phyloP scores from a whole-genome alignment of 352 stramenopile species.

The Phytophthora aleatoria region DNA sequence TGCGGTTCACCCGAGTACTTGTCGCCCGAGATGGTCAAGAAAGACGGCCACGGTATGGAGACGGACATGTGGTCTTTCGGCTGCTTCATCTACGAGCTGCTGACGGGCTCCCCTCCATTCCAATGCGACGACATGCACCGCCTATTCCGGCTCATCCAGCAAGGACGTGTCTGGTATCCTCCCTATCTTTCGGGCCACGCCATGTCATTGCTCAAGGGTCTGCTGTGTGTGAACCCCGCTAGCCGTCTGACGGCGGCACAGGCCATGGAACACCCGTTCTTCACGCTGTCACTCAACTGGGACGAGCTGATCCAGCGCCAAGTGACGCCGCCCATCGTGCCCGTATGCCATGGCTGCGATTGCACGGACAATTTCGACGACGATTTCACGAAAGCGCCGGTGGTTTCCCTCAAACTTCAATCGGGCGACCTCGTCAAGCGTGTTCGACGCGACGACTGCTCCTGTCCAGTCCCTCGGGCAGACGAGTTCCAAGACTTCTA shows the following conservation, averaged over 20 bases:
- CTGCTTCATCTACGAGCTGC: conserved; percentile 85
- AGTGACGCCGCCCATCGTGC: conserved; percentile 66
- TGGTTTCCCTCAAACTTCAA: conserved; percentile 50
- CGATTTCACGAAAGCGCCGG: conserved; percentile 73
- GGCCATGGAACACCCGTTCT: conserved; percentile 80
- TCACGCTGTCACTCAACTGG: conserved; percentile 68
- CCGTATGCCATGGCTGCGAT: conserved; percentile 54
- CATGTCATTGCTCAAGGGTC: conserved; percentile 53
- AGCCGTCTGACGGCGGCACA: conserved; percentile 59
- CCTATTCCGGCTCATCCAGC: conserved; percentile 70
- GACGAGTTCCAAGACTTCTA: conserved; percentile 48
- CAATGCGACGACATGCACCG: conserved; percentile 62
- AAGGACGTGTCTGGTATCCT: conserved; percentile 72
- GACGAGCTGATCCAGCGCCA: conserved; percentile 66
- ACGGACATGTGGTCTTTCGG: conserved; percentile 90
- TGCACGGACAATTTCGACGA: conserved; percentile 88
- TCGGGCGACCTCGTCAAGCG: conserved; percentile 40
- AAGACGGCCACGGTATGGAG: conserved; percentile 70
- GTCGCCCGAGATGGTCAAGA: conserved; percentile 85
- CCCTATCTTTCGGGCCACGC: conserved; percentile 52
- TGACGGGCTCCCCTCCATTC: conserved; percentile 77
- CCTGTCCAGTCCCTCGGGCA: conserved; percentile 15
- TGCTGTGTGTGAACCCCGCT: conserved; percentile 54
- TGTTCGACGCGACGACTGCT: conserved; percentile 38
- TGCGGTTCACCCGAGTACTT: conserved; percentile 86